Evolutionary conservation across 805 yeast species (phyloP), one percentile per base, ranked within the genome.

Genomic region (Pichia phayaonensis): DNA sequence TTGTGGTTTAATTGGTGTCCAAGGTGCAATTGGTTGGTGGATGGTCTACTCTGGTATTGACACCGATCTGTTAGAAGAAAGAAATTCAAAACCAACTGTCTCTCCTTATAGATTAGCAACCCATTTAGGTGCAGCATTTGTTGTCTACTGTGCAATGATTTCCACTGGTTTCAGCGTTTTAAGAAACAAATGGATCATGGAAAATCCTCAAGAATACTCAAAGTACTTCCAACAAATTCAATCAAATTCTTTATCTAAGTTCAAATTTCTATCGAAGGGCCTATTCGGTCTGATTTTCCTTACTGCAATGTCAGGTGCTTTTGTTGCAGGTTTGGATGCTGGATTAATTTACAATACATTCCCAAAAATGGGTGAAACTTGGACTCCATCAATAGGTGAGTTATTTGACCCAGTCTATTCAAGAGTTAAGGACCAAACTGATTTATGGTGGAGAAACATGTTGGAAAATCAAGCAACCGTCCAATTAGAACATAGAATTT

Each of bases 1-100:
- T 44, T 78, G 95, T 41, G 81, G 76, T 0, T 70, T 94, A 47
- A 74, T 94, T 51, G 99, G 96, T 12, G 71, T 94, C 45, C 99
- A 94, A 72, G 99, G 99, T 48, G 86, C 84, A 48, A 84, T 94
- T 57, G 99, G 99, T 31, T 94, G 99, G 99, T 94, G 99, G 99
- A 94, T 94, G 99, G 99, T 94, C 47, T 82, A 86, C 61, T 88
- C 97, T 11, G 99, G 99, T 29, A 75, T 94, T 50, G 95, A 90
- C 63, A 85, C 84, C 61, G 76, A 83, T 42, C 84, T 84, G 61
- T 72, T 94, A 45, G 77, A 76, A 22, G 90, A 84, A 56, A 78
- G 96, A 64, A 85, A 79, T 44, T 82, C 96, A 0, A 95, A 92
- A 63, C 99, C 99, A n/a, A 89, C 99, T 0, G 99, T 94, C 3